Evolutionary conservation across 345 rosid species (phyloP).

Genomic region (Viola odorata): DNA sequence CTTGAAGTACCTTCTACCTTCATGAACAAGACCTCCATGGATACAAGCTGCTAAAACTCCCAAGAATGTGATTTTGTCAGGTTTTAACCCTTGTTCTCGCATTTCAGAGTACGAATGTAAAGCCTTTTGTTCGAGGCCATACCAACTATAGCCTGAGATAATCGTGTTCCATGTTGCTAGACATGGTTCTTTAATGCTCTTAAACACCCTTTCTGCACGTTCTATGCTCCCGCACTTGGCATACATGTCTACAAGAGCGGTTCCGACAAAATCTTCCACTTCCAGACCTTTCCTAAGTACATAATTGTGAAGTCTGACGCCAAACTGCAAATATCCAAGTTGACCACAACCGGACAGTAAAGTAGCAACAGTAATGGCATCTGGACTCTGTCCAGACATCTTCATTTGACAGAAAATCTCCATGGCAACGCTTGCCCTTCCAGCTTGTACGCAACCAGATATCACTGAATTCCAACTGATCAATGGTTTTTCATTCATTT

Average conservation of each 20-base stretch:
- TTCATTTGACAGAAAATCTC: constrained; percentile 53
- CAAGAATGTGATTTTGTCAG: constrained; percentile 72
- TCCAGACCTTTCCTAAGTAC: constrained; percentile 46
- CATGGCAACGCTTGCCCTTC: constrained; percentile 48
- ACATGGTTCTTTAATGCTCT: constrained; percentile 40
- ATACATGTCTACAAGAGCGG: constrained; percentile 83
- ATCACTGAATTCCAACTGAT: constrained; percentile 81
- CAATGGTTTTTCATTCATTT: constrained; percentile 41
- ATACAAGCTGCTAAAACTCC: constrained; percentile 69
- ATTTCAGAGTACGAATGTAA: constrained; percentile 39
- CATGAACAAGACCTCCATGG: constrained; percentile 57
- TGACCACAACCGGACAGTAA: constrained; percentile 71
- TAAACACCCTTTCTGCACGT: constrained; percentile 56
- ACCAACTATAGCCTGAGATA: constrained; percentile 66
- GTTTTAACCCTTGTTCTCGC: constrained; percentile 44
- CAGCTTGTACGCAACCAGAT: constrained; percentile 70
- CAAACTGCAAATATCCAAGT: constrained; percentile 50
- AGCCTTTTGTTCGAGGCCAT: constrained; percentile 55
- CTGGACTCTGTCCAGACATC: constrained; percentile 40
- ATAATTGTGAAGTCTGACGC: constrained; percentile 54
- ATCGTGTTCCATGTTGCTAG: constrained; percentile 73
- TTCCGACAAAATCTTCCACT: constrained; percentile 58
- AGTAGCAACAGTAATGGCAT: constrained; percentile 57
- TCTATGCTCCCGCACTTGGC: constrained; percentile 60
- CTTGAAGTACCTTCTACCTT: constrained; percentile 56